Evolutionary conservation across 129 eudicot species (phyloP).

Genomic region (Flaveria brownii): DNA sequence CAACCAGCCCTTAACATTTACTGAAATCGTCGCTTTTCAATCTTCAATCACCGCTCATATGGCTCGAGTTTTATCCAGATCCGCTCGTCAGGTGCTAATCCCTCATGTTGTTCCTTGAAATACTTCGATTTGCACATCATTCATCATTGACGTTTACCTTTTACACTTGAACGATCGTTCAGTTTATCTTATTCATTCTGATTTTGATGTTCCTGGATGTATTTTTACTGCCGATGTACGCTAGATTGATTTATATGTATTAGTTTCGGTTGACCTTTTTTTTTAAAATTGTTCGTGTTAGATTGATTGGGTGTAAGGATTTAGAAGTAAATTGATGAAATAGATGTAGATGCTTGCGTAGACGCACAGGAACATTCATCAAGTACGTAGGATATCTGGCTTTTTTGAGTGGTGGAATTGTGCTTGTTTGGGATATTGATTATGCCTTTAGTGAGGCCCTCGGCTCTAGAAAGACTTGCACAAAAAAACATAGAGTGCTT

Average conservation of each 20-base stretch:
- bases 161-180: background rate
- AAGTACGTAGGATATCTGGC: background rate
- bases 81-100: constrained; percentile 41
- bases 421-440: background rate
- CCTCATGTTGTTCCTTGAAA: background rate
- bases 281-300: background rate
- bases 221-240: background rate
- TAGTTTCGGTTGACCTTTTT: background rate
- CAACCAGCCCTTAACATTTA: constrained; percentile 17
- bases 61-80: constrained; percentile 43
- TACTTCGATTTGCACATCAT: constrained; percentile 13
- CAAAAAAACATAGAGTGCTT: too few species aligned
- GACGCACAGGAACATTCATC: background rate
- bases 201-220: background rate
- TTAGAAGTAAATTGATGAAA: background rate
- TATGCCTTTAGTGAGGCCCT: background rate
- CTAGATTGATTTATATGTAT: constrained; percentile 4
- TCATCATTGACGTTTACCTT: background rate
- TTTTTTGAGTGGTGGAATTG: background rate
- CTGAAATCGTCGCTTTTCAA: constrained; percentile 7
- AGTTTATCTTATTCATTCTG: background rate
- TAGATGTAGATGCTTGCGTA: background rate
- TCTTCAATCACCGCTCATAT: constrained; percentile 4
- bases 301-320: background rate
- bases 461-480: too few species aligned